Conservation (phyloP, 192 early-diverging fungal species). For the Coemansia sp. region DNA sequence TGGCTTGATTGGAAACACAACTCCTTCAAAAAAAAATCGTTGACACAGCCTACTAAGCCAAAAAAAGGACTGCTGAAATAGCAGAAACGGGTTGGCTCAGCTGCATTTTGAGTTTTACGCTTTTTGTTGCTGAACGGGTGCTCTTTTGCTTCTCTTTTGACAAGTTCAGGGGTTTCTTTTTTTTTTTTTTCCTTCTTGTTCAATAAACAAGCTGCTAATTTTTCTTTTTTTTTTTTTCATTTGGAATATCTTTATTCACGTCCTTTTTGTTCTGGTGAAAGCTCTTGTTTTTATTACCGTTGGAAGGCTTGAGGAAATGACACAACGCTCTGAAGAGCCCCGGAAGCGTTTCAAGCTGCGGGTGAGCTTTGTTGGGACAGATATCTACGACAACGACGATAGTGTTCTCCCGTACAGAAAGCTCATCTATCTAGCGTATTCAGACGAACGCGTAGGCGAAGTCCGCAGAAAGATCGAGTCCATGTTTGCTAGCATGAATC, state of each 20-base stretch:
- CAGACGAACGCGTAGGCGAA: slow-evolving; percentile 24
- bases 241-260: not conserved
- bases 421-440: slow-evolving; percentile 34
- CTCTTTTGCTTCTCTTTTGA: too few species aligned
- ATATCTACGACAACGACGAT: slow-evolving; percentile 41
- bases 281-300: not conserved
- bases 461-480: slow-evolving; percentile 27
- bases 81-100: too few species aligned
- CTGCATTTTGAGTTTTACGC: too few species aligned
- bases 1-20: too few species aligned
- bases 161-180: too few species aligned
- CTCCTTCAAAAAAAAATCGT: too few species aligned
- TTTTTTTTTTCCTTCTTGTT: not conserved
- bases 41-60: too few species aligned
- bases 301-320: not conserved
- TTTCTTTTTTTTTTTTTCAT: not conserved
- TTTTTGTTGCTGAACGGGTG: too few species aligned
- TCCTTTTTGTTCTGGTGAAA: not conserved
- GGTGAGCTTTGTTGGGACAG: slow-evolving; percentile 46
- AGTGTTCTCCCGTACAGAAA: slow-evolving; percentile 36
- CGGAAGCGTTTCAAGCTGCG: slow-evolving; percentile 42
- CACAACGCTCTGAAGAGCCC: not conserved
- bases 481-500: slow-evolving; percentile 39
- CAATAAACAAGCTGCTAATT: not conserved
- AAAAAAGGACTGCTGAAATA: too few species aligned